phyloP scores from a whole-genome alignment of 2,329 filamentous ascomycete species.

The Ophiocordyceps robertsii region DNA sequence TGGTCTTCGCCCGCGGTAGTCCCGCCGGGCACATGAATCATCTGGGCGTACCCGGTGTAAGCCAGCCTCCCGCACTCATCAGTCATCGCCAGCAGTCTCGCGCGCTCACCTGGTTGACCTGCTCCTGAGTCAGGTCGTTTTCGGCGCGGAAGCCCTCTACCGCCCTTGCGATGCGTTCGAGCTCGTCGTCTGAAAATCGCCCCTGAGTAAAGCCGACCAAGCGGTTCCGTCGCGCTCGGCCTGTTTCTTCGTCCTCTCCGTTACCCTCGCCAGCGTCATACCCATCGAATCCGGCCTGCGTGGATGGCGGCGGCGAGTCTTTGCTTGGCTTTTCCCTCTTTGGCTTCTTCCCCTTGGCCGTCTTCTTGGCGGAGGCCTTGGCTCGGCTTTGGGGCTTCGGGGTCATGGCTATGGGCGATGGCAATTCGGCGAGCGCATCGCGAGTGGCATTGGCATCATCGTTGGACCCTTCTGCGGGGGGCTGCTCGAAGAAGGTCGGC shows the following conservation, averaged over 20 bases:
- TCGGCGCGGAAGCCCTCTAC: conserved; percentile 31
- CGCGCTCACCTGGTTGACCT: conserved; percentile 31
- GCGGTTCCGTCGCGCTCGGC: conserved; percentile 9
- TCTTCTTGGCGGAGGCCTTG: conserved; percentile 16
- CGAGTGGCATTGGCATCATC: conserved; percentile 7
- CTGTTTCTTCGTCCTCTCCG: conserved; percentile 4
- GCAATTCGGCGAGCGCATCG: conserved; percentile 10
- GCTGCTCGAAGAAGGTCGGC: conserved; percentile 28
- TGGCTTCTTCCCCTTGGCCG: conserved; percentile 5
- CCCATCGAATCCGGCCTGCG: not conserved
- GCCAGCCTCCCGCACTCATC: conserved; percentile 5
- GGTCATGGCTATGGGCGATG: conserved; percentile 19
- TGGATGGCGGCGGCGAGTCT: not conserved
- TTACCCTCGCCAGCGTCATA: conserved; percentile 7
- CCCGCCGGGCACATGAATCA: conserved; percentile 22
- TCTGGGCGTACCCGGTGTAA: conserved; percentile 6
- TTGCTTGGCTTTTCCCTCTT: conserved; percentile 5
- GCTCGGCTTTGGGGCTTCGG: conserved; percentile 15
- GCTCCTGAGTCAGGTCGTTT: conserved; percentile 24
- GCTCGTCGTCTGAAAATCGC: conserved; percentile 29
- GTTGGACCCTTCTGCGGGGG: conserved; percentile 8
- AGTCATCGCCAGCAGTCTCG: not conserved
- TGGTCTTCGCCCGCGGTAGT: conserved; percentile 21
- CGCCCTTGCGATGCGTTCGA: conserved; percentile 23
- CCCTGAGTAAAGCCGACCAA: conserved; percentile 21